Base-by-base conservation (phyloP, 768 basidiomycete genomes). In the Lentinula sp. region DNA sequence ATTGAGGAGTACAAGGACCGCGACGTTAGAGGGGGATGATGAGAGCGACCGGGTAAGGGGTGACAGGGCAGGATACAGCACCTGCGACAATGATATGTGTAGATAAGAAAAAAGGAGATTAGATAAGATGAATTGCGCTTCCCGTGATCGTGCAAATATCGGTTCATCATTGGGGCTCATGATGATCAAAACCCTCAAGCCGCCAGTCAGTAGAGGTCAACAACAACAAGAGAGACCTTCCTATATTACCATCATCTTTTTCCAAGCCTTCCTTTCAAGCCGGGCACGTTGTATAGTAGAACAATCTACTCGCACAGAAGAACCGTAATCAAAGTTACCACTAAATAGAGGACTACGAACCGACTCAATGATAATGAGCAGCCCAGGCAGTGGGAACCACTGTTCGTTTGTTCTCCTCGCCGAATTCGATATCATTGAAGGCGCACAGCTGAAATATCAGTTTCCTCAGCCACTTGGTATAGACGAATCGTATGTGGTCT, bases 391-490 rank as follows among this genome's bases (percentile, higher is more conserved):
- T 76, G 82, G 84, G 43, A 84, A 90, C 61, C 90, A 92, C 72
- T 91, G 90, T 66, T 92, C 94, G 18, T 98, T 95, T 75, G 90
- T 97, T 62, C 81, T 99, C 52, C 84, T 98, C 57, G 97, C 97
- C n/a, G 97, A 98, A 73, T 99, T 99, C 77, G 93, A 99, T 78
- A 98, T 99, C 65, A 88, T 93, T 70, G 85, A 90, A 61, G 97
- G 97, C 37, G 91, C 95, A 2, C 90, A 93, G 65, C 80, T 99
- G 64, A 90, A 93, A 45, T 95, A 97, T 73, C 94, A 98, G 74
- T 98, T 96, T 70, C 97, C 97, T 9, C 91, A 91, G 68, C 92
- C 94, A 12, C 80, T 97, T 39, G 97, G 96, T 9, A 86, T 92
- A 61, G 93, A 98, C 81, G 94, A 96, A 73, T 90, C 93, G 95